These are phyloP conservation scores for Sisymbrium irio DNA, from an alignment of 345 rosid species.

Conservation along the genomic window DNA sequence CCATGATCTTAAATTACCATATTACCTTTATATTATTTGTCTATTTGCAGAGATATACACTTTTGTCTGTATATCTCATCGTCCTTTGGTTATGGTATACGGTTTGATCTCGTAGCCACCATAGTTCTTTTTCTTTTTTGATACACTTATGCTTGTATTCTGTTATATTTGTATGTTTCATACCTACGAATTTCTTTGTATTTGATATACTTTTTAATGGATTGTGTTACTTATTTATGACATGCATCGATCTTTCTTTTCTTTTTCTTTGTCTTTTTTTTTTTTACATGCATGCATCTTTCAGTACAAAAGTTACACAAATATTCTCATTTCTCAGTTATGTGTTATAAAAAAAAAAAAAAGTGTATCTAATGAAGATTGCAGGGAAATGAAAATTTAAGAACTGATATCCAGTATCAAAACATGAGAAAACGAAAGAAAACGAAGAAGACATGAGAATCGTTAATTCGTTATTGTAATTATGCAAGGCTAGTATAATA, in stretches of 20 bases:
- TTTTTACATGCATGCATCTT: too few species aligned
- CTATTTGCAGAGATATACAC: constrained; percentile 1
- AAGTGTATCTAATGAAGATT: not conserved
- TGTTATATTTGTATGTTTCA: constrained; percentile 5
- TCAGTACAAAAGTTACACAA: not conserved
- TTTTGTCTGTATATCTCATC: not conserved
- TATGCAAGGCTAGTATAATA: too few species aligned
- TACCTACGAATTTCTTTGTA: not conserved
- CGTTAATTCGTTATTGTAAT: too few species aligned
- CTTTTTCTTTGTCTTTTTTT: too few species aligned
- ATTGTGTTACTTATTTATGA: constrained; percentile 6
- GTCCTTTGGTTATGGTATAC: not conserved
- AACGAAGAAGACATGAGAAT: not conserved
- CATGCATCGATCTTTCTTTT: too few species aligned
- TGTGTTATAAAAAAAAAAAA: not conserved
- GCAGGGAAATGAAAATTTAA: not conserved
- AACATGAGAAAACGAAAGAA: not conserved
- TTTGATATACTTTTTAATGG: constrained; percentile 15
- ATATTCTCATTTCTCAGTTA: not conserved
- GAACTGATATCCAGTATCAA: not conserved
- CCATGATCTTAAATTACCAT: not conserved
- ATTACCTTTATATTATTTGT: not conserved
- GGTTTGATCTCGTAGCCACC: constrained; percentile 12
- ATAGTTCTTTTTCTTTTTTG: not conserved
- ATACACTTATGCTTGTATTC: constrained; percentile 12